phyloP scores from a whole-genome alignment of 1,284 basidiomycete genomes.

The Ceratobasidium theobromae region DNA sequence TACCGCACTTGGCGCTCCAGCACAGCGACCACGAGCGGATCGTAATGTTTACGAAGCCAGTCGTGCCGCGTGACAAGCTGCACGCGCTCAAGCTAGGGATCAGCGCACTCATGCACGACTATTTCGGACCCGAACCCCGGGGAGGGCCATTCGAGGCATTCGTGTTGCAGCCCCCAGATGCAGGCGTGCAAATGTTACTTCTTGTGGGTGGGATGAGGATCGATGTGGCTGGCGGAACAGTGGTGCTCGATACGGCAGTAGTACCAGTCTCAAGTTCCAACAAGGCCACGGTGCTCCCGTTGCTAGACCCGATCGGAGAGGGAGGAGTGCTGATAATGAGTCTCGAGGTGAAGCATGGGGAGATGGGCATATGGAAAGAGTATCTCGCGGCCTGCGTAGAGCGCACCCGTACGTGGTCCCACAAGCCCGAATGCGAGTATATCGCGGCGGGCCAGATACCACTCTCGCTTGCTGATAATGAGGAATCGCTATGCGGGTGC shows the following conservation, averaged over 20 bases:
- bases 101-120: slow-evolving; percentile 41
- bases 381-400: slow-evolving; percentile 53
- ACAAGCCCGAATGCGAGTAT: slow-evolving; percentile 52
- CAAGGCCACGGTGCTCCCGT: slow-evolving; percentile 37
- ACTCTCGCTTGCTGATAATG: slow-evolving; percentile 41
- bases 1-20: slow-evolving; percentile 40
- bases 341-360: slow-evolving; percentile 39
- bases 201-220: slow-evolving; percentile 49
- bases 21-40: slow-evolving; percentile 42
- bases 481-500: slow-evolving; percentile 52
- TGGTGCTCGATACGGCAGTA: slow-evolving; percentile 51
- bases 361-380: slow-evolving; percentile 50
- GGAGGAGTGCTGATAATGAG: slow-evolving; percentile 19
- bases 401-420: slow-evolving; percentile 56
- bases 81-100: slow-evolving; percentile 40
- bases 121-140: slow-evolving; percentile 36
- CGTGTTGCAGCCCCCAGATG: slow-evolving; percentile 40
- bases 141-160: slow-evolving; percentile 38
- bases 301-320: slow-evolving; percentile 32
- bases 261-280: slow-evolving; percentile 42
- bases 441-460: slow-evolving; percentile 41
- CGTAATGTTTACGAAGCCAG: slow-evolving; percentile 37
- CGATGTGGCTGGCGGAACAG: slow-evolving; percentile 50
- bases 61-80: slow-evolving; percentile 33
- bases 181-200: slow-evolving; percentile 44